Base-by-base conservation (phyloP, 768 basidiomycete species). In the Boletus tylopilopsis region DNA sequence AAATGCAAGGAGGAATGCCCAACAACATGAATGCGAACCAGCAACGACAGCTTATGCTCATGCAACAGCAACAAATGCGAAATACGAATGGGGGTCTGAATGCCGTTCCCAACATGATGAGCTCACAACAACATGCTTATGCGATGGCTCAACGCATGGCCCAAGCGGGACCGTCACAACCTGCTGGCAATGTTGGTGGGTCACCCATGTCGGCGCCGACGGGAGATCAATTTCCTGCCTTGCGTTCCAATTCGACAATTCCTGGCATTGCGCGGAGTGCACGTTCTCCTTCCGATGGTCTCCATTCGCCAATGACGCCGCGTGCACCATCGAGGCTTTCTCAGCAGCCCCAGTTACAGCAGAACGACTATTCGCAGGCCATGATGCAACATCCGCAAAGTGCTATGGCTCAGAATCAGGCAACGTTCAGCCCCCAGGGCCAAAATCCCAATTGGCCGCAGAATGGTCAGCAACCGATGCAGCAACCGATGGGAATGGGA, bases 211-310 rank as follows among this genome's bases (percentile, higher is more conserved):
- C 80, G 16, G 57, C 45, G 64, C 54, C 73, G 27, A 59, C 72
- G 46, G 68, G 69, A 42, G 63, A 68, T 57, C 68, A 73, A 47
- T 77, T 79, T 50, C 75, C 79, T 12, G 71, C 73, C 6, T 67
- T 84, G 25, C 74, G 81, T 18, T 83, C 82, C 35, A 84, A 80
- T 60, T 68, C 74, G 35, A 66, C 78, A 19, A 83, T 88, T 45
- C 85, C 85, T 0, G 86, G 86, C 12, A 90, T 90, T 45, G 84
- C 87, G 19, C 74, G 87, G 58, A 87, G 82, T 56, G 78, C 80
- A 42, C 76, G 86, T 47, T 88, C 87, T 35, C 87, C 87, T n/a
- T 81, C 85, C 16, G 87, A 89, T 51, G 71, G 75, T 30, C 70
- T 72, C 3, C 71, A 71, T 47, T 76, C 75, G 2, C 75, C 74